These are phyloP conservation scores for Pharus latifolius DNA, from an alignment of 176 grass and related monocot species.

Conservation along the genomic window DNA sequence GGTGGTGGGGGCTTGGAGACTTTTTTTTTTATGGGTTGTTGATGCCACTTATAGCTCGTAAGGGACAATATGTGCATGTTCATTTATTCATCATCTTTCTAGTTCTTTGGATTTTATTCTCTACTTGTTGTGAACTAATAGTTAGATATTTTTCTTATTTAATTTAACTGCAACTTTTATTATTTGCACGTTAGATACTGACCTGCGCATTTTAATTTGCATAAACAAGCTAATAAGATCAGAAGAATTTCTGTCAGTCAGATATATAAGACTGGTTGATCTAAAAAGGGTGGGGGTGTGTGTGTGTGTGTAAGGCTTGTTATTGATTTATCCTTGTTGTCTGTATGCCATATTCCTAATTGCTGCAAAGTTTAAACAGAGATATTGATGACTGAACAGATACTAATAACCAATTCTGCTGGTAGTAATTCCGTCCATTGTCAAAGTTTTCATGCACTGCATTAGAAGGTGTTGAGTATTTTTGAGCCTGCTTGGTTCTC, in stretches of 20 bases:
- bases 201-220: neutral
- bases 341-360: neutral
- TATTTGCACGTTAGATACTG: neutral
- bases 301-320: too few relatives aligned
- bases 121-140: too few relatives aligned
- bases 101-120: too few relatives aligned
- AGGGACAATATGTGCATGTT: too few relatives aligned
- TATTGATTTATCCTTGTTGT: slow-evolving; percentile 10
- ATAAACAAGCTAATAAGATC: neutral
- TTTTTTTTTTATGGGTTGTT: too few relatives aligned
- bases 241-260: neutral
- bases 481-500: neutral
- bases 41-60: too few relatives aligned
- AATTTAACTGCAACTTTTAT: neutral
- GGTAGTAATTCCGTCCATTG: neutral
- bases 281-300: too few relatives aligned
- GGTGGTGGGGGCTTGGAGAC: too few relatives aligned
- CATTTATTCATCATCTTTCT: too few relatives aligned
- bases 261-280: neutral
- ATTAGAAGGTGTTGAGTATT: neutral
- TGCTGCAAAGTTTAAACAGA: neutral
- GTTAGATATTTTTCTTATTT: too few relatives aligned
- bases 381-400: neutral
- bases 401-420: neutral
- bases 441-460: neutral